phyloP scores from a whole-genome alignment of 768 basidiomycete genomes.

The Termitomyces sp. region DNA sequence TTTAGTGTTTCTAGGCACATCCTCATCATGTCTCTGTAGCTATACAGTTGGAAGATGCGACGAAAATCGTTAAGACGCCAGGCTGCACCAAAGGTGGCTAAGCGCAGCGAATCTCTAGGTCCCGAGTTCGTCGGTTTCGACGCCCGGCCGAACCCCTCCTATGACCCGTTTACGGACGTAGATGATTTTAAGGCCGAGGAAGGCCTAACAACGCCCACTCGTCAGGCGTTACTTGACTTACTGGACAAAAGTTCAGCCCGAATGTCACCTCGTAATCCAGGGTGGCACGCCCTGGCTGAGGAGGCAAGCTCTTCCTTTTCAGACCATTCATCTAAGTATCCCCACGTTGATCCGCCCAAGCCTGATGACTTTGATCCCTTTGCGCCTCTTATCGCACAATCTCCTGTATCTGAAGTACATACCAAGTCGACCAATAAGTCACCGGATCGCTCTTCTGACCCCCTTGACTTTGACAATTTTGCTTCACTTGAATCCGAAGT shows the following conservation, averaged over 20 bases:
- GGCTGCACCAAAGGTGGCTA: background rate
- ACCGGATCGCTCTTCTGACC: background rate
- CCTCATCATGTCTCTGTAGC: background rate
- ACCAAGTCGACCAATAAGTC: background rate
- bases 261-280: background rate
- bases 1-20: background rate
- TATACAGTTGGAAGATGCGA: background rate
- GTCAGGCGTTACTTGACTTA: background rate
- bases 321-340: background rate
- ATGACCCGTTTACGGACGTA: slow-evolving; percentile 5
- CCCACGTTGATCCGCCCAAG: background rate
- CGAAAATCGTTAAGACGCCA: background rate
- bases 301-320: background rate
- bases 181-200: background rate
- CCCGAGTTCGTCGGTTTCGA: slow-evolving; percentile 8
- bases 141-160: slow-evolving; percentile 1
- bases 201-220: background rate
- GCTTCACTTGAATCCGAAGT: background rate
- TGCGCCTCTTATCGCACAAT: background rate
- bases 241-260: background rate
- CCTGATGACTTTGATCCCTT: background rate
- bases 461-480: background rate
- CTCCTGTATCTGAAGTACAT: background rate
- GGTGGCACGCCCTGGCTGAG: background rate
- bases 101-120: background rate